These are phyloP conservation scores for Fusarium redolens DNA, from an alignment of 2,329 filamentous ascomycete species.

Conservation along the genomic window DNA sequence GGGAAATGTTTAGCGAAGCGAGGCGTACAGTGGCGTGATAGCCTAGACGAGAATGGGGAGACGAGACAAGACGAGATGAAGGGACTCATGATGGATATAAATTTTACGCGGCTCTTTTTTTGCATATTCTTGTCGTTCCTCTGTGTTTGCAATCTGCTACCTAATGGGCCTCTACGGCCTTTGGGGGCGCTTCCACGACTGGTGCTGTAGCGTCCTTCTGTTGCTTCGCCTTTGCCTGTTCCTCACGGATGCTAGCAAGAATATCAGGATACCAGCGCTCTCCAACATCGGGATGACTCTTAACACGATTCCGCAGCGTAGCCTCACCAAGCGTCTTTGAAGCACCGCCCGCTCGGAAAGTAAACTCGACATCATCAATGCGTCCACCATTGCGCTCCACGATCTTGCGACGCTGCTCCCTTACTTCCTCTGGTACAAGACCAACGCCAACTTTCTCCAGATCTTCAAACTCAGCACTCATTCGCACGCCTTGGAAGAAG, in stretches of 20 bases:
- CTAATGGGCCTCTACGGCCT: slow-evolving; percentile 50
- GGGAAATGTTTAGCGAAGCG: slow-evolving; percentile 35
- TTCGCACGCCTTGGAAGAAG: slow-evolving; percentile 88
- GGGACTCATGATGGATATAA: slow-evolving; percentile 29
- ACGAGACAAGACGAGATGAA: slow-evolving; percentile 21
- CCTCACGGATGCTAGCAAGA: slow-evolving; percentile 65
- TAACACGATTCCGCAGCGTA: slow-evolving; percentile 84
- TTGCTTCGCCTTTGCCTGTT: slow-evolving; percentile 61
- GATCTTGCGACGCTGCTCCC: slow-evolving; percentile 69
- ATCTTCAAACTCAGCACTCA: slow-evolving; percentile 82
- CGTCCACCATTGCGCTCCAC: slow-evolving; percentile 66
- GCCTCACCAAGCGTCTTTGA: slow-evolving; percentile 81
- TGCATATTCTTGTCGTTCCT: slow-evolving; percentile 4
- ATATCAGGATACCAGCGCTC: slow-evolving; percentile 82
- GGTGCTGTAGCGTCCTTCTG: slow-evolving; percentile 41
- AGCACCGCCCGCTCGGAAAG: slow-evolving; percentile 77
- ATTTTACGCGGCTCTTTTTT: slow-evolving; percentile 37
- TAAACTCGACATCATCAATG: slow-evolving; percentile 86
- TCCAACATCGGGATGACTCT: slow-evolving; percentile 88
- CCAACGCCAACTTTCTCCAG: slow-evolving; percentile 72
- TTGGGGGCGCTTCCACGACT: slow-evolving; percentile 31
- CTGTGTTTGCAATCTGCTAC: background rate
- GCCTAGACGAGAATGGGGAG: slow-evolving; percentile 22
- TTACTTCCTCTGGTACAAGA: slow-evolving; percentile 69
- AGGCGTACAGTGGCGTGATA: slow-evolving; percentile 37